A percentile compares a stretch with the other conserved stretches of the same genome.
These are phyloP conservation scores for Scutellaria baicalensis DNA, from an alignment of 257 asterid species.

Conservation along the genomic window DNA sequence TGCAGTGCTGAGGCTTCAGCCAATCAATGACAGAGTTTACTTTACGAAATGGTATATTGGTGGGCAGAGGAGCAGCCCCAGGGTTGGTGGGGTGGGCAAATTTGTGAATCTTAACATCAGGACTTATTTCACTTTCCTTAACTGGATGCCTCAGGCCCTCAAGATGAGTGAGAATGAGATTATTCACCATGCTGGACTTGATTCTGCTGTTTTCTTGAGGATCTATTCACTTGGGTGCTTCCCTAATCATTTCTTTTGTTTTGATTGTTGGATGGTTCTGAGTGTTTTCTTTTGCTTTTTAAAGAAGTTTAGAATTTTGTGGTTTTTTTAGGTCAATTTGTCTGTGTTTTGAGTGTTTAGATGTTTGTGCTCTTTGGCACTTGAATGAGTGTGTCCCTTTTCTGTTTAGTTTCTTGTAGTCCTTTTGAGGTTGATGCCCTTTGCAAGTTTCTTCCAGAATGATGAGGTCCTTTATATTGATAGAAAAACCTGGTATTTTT, in stretches of 20 bases:
- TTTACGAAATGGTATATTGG: constrained; percentile 84
- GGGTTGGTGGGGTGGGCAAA: constrained; percentile 54
- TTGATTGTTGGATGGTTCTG: not conserved
- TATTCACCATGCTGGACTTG: constrained; percentile 78
- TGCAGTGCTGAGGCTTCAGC: constrained; percentile 83
- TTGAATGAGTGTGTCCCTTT: not conserved
- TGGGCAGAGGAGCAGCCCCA: constrained; percentile 65
- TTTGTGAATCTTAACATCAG: constrained; percentile 61
- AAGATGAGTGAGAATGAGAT: constrained; percentile 76
- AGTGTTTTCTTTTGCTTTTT: not conserved
- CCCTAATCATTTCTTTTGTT: not conserved
- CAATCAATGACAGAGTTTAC: constrained; percentile 88
- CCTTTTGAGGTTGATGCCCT: not conserved
- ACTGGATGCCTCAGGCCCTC: constrained; percentile 96
- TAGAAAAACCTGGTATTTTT: not conserved
- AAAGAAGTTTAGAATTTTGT: not conserved
- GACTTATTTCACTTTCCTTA: constrained; percentile 80
- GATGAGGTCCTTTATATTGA: not conserved
- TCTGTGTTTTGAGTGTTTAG: not conserved
- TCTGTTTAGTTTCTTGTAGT: not conserved
- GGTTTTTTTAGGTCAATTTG: not conserved
- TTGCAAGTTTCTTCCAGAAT: not conserved
- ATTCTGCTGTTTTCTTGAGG: constrained; percentile 55
- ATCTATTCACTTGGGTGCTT: constrained; percentile 39
- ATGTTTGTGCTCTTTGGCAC: not conserved